Evolutionary conservation across 306 rosid genomes (phyloP).

Genomic region (Dalbergia cochinchinensis): DNA sequence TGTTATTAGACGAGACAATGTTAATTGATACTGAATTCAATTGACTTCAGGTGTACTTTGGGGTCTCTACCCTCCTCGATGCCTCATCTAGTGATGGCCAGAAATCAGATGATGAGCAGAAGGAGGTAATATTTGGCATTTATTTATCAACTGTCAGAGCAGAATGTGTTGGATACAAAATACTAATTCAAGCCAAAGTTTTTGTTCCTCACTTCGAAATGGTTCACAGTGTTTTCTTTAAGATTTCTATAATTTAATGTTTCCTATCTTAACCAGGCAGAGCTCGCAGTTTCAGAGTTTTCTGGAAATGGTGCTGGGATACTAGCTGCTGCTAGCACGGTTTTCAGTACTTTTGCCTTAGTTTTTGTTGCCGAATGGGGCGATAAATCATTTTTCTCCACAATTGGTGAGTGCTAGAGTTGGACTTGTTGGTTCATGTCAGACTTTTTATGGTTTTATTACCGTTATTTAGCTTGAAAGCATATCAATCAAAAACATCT

Average conservation of each 20-base stretch:
- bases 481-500: background rate
- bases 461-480: constrained; percentile 23
- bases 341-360: constrained; percentile 73
- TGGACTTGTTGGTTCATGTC: constrained; percentile 25
- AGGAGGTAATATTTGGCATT: constrained; percentile 72
- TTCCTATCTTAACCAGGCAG: constrained; percentile 81
- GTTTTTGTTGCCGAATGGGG: constrained; percentile 99
- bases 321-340: constrained; percentile 82
- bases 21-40: constrained; percentile 26
- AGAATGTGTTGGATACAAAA: constrained; percentile 27
- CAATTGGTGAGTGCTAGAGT: constrained; percentile 76
- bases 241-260: constrained; percentile 30
- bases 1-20: constrained; percentile 29
- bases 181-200: background rate
- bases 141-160: constrained; percentile 26
- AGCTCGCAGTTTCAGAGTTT: constrained; percentile 88
- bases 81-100: constrained; percentile 78
- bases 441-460: constrained; percentile 21
- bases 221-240: constrained; percentile 22
- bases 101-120: constrained; percentile 93
- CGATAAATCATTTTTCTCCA: constrained; percentile 95
- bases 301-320: constrained; percentile 91
- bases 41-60: constrained; percentile 84
- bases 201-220: constrained; percentile 28
- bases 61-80: constrained; percentile 91